Evolutionary conservation across 768 basidiomycete genomes (phyloP).

Genomic region (Termitomyces titanicus): DNA sequence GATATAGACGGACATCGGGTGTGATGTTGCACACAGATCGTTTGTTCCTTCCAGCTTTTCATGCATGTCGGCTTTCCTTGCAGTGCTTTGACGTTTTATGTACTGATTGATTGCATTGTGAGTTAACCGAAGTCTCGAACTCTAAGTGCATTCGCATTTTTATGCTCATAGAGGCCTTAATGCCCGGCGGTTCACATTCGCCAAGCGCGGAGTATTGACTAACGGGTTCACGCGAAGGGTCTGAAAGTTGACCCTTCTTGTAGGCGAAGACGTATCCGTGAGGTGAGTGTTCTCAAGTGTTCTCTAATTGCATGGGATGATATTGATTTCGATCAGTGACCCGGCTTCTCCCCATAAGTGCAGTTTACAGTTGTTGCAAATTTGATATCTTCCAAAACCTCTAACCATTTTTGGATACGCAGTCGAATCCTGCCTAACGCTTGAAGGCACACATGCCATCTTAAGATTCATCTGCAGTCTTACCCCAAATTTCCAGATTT

Average conservation of each 20-base stretch:
- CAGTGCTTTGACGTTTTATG: conserved; percentile 16
- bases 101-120: conserved; percentile 16
- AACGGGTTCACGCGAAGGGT: conserved; percentile 12
- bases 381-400: conserved; percentile 18
- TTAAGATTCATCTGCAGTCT: conserved; percentile 31
- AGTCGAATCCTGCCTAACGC: conserved; percentile 32
- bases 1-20: conserved; percentile 16
- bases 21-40: conserved; percentile 1
- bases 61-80: conserved; percentile 11
- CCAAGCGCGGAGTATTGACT: conserved; percentile 12
- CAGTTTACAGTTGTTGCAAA: conserved; percentile 20
- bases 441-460: conserved; percentile 38
- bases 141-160: conserved; percentile 1
- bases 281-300: conserved; percentile 10
- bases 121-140: conserved; percentile 16
- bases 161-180: conserved; percentile 16
- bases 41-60: conserved; percentile 7
- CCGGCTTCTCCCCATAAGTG: conserved; percentile 22
- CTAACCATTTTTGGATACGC: conserved; percentile 41
- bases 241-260: conserved; percentile 11
- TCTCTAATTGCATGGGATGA: conserved; percentile 9
- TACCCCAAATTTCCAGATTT: conserved; percentile 30
- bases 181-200: conserved; percentile 13
- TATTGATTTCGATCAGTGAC: conserved; percentile 18
- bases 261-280: background rate